Evolutionary conservation across 495 filamentous ascomycete species (phyloP).

Genomic region (Aspergillus carlsbadensis): DNA sequence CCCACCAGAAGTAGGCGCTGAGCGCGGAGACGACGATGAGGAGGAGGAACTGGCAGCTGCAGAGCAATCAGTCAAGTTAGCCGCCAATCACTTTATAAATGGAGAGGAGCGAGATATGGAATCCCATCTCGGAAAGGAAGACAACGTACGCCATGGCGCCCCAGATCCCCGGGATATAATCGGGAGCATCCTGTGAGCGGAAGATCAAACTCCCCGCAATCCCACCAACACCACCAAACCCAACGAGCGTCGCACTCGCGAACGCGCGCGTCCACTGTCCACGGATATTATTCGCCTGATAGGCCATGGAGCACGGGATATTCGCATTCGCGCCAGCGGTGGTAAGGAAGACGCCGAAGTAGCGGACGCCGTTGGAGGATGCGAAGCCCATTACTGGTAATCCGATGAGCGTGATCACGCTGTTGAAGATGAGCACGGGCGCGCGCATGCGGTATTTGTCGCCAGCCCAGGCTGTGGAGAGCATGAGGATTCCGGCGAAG

Average conservation of each 20-base stretch:
- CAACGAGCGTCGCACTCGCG: constrained; percentile 53
- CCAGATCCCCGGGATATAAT: constrained; percentile 55
- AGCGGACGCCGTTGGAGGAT: constrained; percentile 48
- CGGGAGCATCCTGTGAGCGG: constrained; percentile 54
- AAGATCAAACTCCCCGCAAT: constrained; percentile 59
- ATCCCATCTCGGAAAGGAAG: too few relatives aligned
- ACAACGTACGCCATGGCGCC: constrained; percentile 44
- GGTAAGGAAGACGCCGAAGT: constrained; percentile 64
- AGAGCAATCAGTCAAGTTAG: background rate
- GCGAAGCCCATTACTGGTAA: constrained; percentile 56
- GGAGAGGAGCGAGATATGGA: background rate
- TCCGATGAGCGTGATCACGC: constrained; percentile 46
- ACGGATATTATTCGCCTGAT: constrained; percentile 66
- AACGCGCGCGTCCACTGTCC: constrained; percentile 68
- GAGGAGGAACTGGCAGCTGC: constrained; percentile 42
- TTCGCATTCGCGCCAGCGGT: constrained; percentile 62
- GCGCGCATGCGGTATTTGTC: constrained; percentile 60
- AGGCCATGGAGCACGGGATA: constrained; percentile 55
- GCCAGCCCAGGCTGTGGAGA: constrained; percentile 45
- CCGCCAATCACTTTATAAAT: background rate
- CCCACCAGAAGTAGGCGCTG: constrained; percentile 34
- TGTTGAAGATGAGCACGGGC: constrained; percentile 56
- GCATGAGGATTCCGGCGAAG: constrained; percentile 62
- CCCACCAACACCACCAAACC: constrained; percentile 58
- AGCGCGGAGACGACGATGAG: constrained; percentile 32